These are phyloP conservation scores for Fusarium aywerte DNA, from an alignment of 2,329 filamentous ascomycete genomes.

Conservation along the genomic window DNA sequence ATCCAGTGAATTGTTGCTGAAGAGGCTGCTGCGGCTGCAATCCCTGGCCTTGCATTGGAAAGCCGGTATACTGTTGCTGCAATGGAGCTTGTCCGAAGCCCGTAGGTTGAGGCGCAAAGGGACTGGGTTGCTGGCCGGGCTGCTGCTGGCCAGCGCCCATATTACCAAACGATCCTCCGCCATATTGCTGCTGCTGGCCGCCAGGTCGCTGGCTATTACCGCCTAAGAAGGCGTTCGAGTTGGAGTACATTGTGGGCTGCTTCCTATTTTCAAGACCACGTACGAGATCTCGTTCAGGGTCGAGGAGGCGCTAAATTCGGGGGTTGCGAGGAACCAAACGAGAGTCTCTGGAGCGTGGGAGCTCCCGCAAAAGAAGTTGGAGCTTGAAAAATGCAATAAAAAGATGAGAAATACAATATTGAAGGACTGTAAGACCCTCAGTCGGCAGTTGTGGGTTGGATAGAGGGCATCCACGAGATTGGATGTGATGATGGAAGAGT, in stretches of 20 bases:
- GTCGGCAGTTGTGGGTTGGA: conserved; percentile 25
- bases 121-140: conserved; percentile 61
- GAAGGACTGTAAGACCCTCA: conserved; percentile 29
- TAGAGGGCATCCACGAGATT: conserved; percentile 29
- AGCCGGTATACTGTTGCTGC: conserved; percentile 71
- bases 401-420: conserved; percentile 36
- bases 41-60: conserved; percentile 62
- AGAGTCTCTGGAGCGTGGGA: conserved; percentile 14
- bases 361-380: conserved; percentile 10
- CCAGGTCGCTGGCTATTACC: conserved; percentile 79
- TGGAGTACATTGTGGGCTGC: conserved; percentile 79
- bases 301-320: conserved; percentile 36
- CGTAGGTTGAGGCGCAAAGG: conserved; percentile 69
- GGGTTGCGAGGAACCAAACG: conserved; percentile 21
- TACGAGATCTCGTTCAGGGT: conserved; percentile 29
- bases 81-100: conserved; percentile 65
- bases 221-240: conserved; percentile 86
- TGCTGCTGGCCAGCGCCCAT: conserved; percentile 58
- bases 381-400: conserved; percentile 21
- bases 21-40: conserved; percentile 68
- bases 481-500: conserved; percentile 34
- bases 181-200: conserved; percentile 61
- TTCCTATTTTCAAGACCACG: conserved; percentile 24
- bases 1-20: conserved; percentile 77
- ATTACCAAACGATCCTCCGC: conserved; percentile 58